A percentile compares a stretch with the other conserved stretches of the same genome.
phyloP scores from a whole-genome alignment of 2,329 filamentous ascomycete species.

The Cladosporium sphaerospermum region DNA sequence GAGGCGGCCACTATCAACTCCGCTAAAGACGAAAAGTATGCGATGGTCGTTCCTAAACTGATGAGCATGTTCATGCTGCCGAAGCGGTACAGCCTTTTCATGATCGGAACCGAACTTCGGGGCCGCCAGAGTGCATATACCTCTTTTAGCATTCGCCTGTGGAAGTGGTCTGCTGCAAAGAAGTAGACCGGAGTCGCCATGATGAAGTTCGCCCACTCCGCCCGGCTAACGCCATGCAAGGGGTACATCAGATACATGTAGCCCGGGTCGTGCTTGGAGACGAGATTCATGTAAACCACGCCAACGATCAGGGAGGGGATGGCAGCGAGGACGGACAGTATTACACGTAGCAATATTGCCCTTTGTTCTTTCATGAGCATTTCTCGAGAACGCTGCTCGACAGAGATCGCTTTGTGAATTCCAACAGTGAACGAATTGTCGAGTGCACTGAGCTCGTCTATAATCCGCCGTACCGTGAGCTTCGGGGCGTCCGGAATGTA shows the following conservation, averaged over 20 bases:
- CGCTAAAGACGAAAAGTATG: slow-evolving; percentile 75
- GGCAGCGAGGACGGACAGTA: slow-evolving; percentile 62
- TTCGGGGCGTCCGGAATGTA: slow-evolving; percentile 63
- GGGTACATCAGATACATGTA: slow-evolving; percentile 51
- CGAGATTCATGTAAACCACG: slow-evolving; percentile 83
- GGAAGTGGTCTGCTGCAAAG: slow-evolving; percentile 79
- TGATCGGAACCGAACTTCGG: slow-evolving; percentile 64
- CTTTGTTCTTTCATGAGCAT: slow-evolving; percentile 66
- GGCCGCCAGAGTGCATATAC: slow-evolving; percentile 69
- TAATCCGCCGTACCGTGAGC: slow-evolving; percentile 70
- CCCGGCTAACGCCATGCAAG: slow-evolving; percentile 55
- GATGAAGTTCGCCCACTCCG: slow-evolving; percentile 6
- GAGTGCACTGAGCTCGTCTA: slow-evolving; percentile 58
- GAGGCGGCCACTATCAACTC: slow-evolving; percentile 54
- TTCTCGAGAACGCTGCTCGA: slow-evolving; percentile 71
- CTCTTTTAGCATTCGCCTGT: slow-evolving; percentile 71
- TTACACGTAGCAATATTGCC: slow-evolving; percentile 61
- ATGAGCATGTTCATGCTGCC: slow-evolving; percentile 96
- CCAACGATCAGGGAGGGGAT: slow-evolving; percentile 84
- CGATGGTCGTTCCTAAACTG: slow-evolving; percentile 79
- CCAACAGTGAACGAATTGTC: slow-evolving; percentile 61
- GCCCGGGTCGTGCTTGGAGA: slow-evolving; percentile 45
- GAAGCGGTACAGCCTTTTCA: slow-evolving; percentile 80
- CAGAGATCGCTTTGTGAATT: slow-evolving; percentile 71
- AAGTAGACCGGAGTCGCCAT: slow-evolving; percentile 71